Evolutionary conservation across 352 stramenopile species (phyloP).

Genomic region (Phytophthora agathidicida): DNA sequence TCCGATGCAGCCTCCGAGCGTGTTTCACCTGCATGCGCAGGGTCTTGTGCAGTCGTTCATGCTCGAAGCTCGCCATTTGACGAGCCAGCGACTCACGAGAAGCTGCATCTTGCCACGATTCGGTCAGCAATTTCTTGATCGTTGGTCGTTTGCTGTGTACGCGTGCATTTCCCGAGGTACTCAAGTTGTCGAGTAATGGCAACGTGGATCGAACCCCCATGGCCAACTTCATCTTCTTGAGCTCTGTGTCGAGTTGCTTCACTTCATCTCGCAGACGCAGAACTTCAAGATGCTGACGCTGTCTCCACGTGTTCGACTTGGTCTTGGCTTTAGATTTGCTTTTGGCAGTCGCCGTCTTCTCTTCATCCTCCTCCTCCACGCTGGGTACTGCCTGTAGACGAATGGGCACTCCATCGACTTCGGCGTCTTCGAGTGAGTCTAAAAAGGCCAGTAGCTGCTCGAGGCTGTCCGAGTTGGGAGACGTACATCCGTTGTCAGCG

Average conservation of each 20-base stretch:
- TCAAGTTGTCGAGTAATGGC: neutral
- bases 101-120: constrained; percentile 23
- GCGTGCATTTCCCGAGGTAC: neutral
- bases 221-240: constrained; percentile 27
- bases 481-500: no score
- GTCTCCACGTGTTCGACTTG: constrained; percentile 30
- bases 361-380: neutral
- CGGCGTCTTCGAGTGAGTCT: constrained; percentile 2
- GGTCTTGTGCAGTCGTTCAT: constrained; percentile 18
- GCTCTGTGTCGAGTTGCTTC: constrained; percentile 16
- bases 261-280: constrained; percentile 16
- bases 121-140: constrained; percentile 3
- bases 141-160: neutral
- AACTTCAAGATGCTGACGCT: constrained; percentile 18
- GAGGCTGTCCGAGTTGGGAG: constrained; percentile 1
- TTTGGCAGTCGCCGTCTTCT: neutral
- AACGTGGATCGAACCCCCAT: constrained; percentile 22
- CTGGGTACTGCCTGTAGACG: neutral
- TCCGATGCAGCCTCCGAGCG: constrained; percentile 22
- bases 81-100: constrained; percentile 18
- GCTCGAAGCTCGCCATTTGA: constrained; percentile 11
- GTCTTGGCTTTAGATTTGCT: constrained; percentile 8
- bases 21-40: constrained; percentile 18
- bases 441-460: constrained; percentile 14
- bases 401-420: neutral